Conservation (phyloP, 176 grass and related monocot genomes). For the Oryza glumipatula region DNA sequence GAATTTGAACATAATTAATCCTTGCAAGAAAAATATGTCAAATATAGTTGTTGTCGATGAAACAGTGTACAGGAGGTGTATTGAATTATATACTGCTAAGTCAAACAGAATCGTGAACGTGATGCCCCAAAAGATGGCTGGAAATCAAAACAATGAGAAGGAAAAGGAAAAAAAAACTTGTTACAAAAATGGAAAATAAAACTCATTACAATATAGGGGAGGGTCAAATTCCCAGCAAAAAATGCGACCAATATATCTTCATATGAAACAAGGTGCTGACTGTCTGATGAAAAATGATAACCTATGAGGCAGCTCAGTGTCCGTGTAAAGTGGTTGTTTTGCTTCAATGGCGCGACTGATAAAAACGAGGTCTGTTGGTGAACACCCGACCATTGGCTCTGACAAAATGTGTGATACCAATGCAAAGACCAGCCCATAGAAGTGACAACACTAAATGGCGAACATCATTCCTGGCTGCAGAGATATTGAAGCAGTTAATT, state of each 20-base stretch:
- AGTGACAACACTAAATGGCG: slow-evolving; percentile 75
- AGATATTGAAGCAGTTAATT: slow-evolving; percentile 21
- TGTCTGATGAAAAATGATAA: slow-evolving; percentile 7
- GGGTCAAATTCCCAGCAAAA: not conserved
- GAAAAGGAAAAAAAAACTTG: not conserved
- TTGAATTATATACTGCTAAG: not conserved
- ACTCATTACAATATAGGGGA: not conserved
- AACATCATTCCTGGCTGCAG: slow-evolving; percentile 69
- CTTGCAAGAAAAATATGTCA: not conserved
- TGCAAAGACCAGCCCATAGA: slow-evolving; percentile 82
- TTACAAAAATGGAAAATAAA: not conserved
- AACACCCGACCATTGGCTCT: slow-evolving; percentile 76
- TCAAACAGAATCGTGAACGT: not conserved
- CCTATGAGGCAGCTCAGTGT: not conserved
- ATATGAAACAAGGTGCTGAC: not conserved
- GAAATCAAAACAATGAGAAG: not conserved
- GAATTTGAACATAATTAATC: not conserved
- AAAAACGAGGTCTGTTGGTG: slow-evolving; percentile 77
- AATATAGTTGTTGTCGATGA: not conserved
- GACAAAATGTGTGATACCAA: slow-evolving; percentile 75
- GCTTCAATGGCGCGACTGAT: slow-evolving; percentile 54
- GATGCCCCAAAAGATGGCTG: not conserved
- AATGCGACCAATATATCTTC: not conserved
- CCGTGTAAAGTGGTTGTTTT: not conserved
- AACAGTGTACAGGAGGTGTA: not conserved